Base-by-base conservation (phyloP, 1,284 basidiomycete genomes). In the Pulveroboletus sp. region DNA sequence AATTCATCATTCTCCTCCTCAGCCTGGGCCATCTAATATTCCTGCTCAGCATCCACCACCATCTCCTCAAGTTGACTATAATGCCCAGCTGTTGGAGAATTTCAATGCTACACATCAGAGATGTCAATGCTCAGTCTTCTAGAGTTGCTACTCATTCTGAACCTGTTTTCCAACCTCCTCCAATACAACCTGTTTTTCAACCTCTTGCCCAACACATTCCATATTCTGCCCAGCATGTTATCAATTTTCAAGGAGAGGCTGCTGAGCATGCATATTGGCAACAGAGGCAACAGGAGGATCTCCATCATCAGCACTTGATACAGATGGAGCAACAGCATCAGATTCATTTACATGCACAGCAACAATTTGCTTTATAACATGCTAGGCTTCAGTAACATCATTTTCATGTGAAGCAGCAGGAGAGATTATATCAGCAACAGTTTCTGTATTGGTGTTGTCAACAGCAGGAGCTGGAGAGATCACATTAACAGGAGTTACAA, bases 401-500 rank as follows among this genome's bases (percentile, higher is more conserved):
- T 26, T 26, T 26, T 26, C 24, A 26, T 26, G 24, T 6, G 24
- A 6, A 26, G 3, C 24, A 26, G 4, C 24, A 26, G 24, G 24
- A 26, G 16, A 41, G 46, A 9, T 2, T 50, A 6, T n/a, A 32
- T 10, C 3, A 6, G 6, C 8, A 50, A 3, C 3, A 12, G 17
- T 8, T 33, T 17, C 4, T 42, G 9, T 17, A 16, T 15, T 36
- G 42, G 9, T 7, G 4, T 43, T 6, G 1, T 26, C 2, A 13
- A 43, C 9, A 43, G 12, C 6, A 17, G 42, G 13, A 44, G 24
- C 42, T 26, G 15, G 7, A 44, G 6, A 13, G 4, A 17, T n/a
- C 29, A 16, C 10, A 36, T 6, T 1, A 2, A 10, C 11, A 51
- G 5, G 1, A n/a, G 19, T 4, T n/a, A 9, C 0, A 47, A 3